These are phyloP conservation scores for Cymbidium sinense DNA, from an alignment of 106 monocot species.

Conservation along the genomic window DNA sequence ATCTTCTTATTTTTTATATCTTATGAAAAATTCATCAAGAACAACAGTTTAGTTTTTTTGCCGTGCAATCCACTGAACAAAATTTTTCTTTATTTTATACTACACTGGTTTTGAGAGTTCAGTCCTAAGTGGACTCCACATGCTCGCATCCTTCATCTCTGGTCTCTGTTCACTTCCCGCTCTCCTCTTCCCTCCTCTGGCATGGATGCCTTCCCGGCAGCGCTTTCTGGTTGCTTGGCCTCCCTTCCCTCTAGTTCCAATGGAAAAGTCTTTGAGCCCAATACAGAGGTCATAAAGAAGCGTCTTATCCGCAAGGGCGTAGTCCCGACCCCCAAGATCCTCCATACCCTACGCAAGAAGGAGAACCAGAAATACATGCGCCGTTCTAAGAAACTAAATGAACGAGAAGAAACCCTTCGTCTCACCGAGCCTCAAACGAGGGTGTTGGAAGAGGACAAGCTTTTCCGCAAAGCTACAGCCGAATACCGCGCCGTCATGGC, in stretches of 20 bases:
- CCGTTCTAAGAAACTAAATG: slow-evolving; percentile 31
- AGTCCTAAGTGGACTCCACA: no score
- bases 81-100: no score
- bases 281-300: slow-evolving; percentile 31
- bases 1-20: no score
- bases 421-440: slow-evolving; percentile 19
- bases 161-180: not conserved
- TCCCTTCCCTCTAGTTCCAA: slow-evolving; percentile 11
- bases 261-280: slow-evolving; percentile 16
- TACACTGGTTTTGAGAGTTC: no score
- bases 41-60: no score
- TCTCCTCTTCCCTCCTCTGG: not conserved
- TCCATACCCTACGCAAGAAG: slow-evolving; percentile 85
- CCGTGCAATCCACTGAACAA: no score
- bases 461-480: slow-evolving; percentile 31
- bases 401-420: slow-evolving; percentile 11
- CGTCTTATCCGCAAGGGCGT: slow-evolving; percentile 71
- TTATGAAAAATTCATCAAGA: no score
- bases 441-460: slow-evolving; percentile 35
- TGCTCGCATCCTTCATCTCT: not conserved
- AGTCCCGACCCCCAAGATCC: slow-evolving; percentile 76
- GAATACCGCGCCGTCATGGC: slow-evolving; percentile 57
- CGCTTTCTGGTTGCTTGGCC: slow-evolving; percentile 14
- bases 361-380: slow-evolving; percentile 63
- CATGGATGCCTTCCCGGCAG: slow-evolving; percentile 21